A percentile compares a stretch with the other conserved stretches of the same genome.
These are phyloP conservation scores for Salvia splendens DNA, from an alignment of 257 asterid genomes.

Conservation along the genomic window DNA sequence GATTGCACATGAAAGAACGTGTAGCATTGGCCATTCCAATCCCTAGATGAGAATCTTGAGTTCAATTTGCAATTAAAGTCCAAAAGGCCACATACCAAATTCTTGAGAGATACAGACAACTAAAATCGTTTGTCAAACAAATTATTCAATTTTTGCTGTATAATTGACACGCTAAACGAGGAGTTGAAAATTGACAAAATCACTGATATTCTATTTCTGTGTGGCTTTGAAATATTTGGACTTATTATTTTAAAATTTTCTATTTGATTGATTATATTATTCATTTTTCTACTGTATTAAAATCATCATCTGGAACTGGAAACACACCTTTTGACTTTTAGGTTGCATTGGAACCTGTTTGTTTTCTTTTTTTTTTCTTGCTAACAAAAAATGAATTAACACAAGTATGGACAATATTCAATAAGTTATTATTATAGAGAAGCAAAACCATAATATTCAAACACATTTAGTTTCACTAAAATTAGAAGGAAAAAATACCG, in stretches of 20 bases:
- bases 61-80: slow-evolving; percentile 34
- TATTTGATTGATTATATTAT: no score
- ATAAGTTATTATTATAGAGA: no score
- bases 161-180: slow-evolving; percentile 25
- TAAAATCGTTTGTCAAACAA: slow-evolving; percentile 20
- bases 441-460: no score
- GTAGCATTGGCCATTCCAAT: slow-evolving; percentile 38
- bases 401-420: no score
- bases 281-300: no score
- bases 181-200: slow-evolving; percentile 16
- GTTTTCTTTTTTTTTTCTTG: no score
- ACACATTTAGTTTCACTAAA: no score
- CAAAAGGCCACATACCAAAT: slow-evolving; percentile 41
- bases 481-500: no score
- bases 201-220: not conserved
- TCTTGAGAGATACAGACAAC: slow-evolving; percentile 27
- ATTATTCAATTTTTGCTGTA: slow-evolving; percentile 12
- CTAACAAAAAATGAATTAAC: no score
- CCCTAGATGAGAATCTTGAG: slow-evolving; percentile 7
- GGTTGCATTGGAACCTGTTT: not conserved
- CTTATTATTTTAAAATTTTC: no score
- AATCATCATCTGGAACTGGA: not conserved
- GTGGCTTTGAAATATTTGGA: not conserved
- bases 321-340: not conserved
- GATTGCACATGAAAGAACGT: slow-evolving; percentile 44